phyloP scores from a whole-genome alignment of 805 yeast genomes.

The Jamesozyma spencerorum region DNA sequence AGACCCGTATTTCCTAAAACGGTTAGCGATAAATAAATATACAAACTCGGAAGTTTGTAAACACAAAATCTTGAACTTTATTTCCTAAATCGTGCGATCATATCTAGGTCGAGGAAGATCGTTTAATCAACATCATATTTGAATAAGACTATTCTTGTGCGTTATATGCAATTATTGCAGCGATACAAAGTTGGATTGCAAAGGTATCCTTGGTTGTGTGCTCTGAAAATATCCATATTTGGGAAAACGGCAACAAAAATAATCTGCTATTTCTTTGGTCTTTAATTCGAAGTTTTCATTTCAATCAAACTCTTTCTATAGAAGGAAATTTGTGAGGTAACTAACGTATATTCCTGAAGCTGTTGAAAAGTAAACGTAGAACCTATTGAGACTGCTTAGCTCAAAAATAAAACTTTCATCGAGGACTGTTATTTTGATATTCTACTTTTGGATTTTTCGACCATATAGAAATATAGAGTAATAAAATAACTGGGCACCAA shows the following conservation, averaged over 20 bases:
- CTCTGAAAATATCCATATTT: constrained; percentile 7
- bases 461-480: no score
- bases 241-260: constrained; percentile 17
- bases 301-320: neutral
- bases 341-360: neutral
- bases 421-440: neutral
- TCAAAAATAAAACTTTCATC: neutral
- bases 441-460: neutral
- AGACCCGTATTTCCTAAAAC: neutral
- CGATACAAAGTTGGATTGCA: no score
- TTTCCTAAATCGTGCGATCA: no score
- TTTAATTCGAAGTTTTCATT: neutral
- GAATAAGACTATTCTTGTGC: no score
- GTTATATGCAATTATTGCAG: no score
- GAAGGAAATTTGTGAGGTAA: neutral
- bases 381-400: neutral
- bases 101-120: no score
- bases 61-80: no score
- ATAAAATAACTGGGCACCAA: no score
- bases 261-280: neutral
- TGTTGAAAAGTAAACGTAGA: neutral
- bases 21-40: constrained; percentile 7
- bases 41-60: constrained; percentile 1
- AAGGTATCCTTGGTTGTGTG: no score
- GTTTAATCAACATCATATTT: no score